Evolutionary conservation across 2,329 filamentous ascomycete species (phyloP), one percentile per base, ranked within the genome.

Genomic region (Neonectria hederae): DNA sequence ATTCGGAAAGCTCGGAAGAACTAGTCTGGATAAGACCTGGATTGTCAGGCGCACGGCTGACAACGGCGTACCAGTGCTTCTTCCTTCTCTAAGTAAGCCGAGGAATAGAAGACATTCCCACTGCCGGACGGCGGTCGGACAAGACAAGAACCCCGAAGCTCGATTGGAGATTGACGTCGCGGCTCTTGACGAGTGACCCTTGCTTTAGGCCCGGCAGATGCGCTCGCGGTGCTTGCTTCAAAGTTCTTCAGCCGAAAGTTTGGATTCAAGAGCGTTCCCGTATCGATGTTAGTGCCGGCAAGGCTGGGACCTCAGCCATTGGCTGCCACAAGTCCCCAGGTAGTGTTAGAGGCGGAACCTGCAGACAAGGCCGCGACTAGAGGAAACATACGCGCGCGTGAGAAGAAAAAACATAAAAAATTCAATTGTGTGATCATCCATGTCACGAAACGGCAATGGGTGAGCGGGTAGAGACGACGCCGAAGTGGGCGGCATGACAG

Each of bases 1-100:
- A 45, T 43, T 51, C 61, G 61, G 61, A 28, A 63, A 40, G 49
- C 55, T 51, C 61, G 61, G 61, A 59, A 14, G 46, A 45, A 21
- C 24, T 17, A 54, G 38, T 21, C n/a, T n/a, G n/a, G 26, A 19
- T 35, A 14, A 49, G 30, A 22, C 14, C 17, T 35, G 30, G 13
- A 13, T 26, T 51, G 48, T 51, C 28, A 35, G 48, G 48, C 19
- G 26, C n/a, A 22, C 43, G 17, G 17, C 32, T 49, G 24, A 40
- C 28, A n/a, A 26, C 8, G 43, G 38, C 45, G 45, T 55, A 42
- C 54, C 42, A 58, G 48, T 5, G 19, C 3, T n/a, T 21, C 21
- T 51, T 17, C 45, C 21, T 51, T 17, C 45, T 30, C 48, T 19
- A 58, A 22, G 19, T 32, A 54, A 42, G 32, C 42, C 54, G 26